A percentile compares a stretch with the other conserved stretches of the same genome.
These are phyloP conservation scores for Metroxylon sagu DNA, from an alignment of 176 grass and related monocot species.

Conservation along the genomic window DNA sequence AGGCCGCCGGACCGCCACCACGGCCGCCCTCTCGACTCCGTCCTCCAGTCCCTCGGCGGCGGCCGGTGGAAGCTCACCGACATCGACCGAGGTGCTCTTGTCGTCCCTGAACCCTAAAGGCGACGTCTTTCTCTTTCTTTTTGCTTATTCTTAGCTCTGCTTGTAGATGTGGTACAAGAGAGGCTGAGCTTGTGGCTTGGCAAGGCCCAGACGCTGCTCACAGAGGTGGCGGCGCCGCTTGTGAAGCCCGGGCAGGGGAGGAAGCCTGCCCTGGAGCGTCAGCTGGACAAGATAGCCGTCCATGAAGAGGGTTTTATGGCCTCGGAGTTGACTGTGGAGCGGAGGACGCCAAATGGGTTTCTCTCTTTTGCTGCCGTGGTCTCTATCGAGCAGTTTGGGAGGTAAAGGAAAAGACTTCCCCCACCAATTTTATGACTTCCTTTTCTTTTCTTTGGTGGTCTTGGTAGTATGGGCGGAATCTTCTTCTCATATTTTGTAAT, in stretches of 20 bases:
- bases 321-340: constrained; percentile 67
- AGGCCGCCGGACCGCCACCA: background rate
- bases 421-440: no score
- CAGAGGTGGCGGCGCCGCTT: constrained; percentile 21
- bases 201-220: constrained; percentile 13
- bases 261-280: background rate
- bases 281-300: background rate
- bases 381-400: constrained; percentile 82
- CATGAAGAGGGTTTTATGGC: constrained; percentile 44
- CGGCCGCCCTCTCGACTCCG: background rate
- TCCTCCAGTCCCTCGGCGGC: constrained; percentile 7
- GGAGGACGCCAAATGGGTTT: constrained; percentile 33
- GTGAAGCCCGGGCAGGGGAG: constrained; percentile 2
- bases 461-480: no score
- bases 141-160: background rate
- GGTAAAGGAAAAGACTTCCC: constrained; percentile 29
- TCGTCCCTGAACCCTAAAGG: background rate
- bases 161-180: constrained; percentile 7
- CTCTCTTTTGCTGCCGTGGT: constrained; percentile 69
- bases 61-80: constrained; percentile 11
- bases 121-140: background rate
- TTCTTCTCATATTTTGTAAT: no score
- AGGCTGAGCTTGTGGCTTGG: constrained; percentile 17
- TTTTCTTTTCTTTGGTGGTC: no score
- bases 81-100: constrained; percentile 13